Evolutionary conservation across 768 basidiomycete genomes (phyloP).

Genomic region (Boletellus sp.): DNA sequence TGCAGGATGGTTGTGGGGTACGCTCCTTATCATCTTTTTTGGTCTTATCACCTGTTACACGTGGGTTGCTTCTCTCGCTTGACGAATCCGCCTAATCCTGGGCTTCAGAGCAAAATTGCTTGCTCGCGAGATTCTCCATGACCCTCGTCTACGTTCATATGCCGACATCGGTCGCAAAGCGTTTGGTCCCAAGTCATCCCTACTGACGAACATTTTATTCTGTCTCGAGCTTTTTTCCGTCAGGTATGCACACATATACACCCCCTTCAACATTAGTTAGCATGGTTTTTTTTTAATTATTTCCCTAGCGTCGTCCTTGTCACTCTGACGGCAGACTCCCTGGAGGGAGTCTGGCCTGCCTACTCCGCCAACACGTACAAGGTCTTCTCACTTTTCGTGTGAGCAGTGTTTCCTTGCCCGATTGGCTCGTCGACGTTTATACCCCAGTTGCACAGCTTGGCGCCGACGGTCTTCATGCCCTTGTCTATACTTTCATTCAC

Average conservation of each 20-base stretch:
- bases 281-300: neutral
- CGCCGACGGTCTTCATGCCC: slow-evolving; percentile 84
- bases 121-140: slow-evolving; percentile 67
- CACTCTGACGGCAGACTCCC: slow-evolving; percentile 83
- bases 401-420: slow-evolving; percentile 20
- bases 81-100: slow-evolving; percentile 2
- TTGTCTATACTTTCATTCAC: slow-evolving; percentile 84
- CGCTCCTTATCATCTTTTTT: slow-evolving; percentile 68
- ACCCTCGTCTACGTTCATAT: slow-evolving; percentile 73
- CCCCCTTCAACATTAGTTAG: neutral
- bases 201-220: slow-evolving; percentile 68
- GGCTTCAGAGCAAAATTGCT: slow-evolving; percentile 76
- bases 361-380: slow-evolving; percentile 75
- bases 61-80: slow-evolving; percentile 42
- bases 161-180: slow-evolving; percentile 88
- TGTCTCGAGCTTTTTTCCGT: slow-evolving; percentile 86
- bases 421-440: neutral
- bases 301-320: slow-evolving; percentile 86
- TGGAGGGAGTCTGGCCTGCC: slow-evolving; percentile 67
- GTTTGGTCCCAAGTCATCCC: slow-evolving; percentile 70
- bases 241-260: slow-evolving; percentile 43
- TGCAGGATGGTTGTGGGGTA: slow-evolving; percentile 84
- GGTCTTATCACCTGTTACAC: slow-evolving; percentile 85
- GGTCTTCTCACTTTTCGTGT: slow-evolving; percentile 69
- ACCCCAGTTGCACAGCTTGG: slow-evolving; percentile 46